These are phyloP conservation scores for Hymenoscyphus fraxineus DNA, from an alignment of 2,329 filamentous ascomycete species.

Conservation along the genomic window DNA sequence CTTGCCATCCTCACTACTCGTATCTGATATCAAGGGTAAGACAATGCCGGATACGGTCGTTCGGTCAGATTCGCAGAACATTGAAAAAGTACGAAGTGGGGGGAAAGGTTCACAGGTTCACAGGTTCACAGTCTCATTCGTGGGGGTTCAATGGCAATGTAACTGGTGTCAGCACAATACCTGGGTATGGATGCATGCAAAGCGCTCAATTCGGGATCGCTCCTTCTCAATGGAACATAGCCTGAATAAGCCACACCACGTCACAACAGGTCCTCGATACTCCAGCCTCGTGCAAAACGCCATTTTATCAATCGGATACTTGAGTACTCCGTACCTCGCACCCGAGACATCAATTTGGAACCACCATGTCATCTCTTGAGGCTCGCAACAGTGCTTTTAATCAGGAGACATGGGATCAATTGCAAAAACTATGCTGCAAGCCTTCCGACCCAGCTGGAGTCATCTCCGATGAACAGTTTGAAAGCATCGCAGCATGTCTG, in stretches of 20 bases:
- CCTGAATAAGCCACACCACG: background rate
- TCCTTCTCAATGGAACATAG: background rate
- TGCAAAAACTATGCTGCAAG: background rate
- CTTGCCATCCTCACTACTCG: background rate
- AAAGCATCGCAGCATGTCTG: slow-evolving; percentile 11
- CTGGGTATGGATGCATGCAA: background rate
- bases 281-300: background rate
- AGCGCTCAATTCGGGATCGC: background rate
- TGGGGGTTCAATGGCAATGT: background rate
- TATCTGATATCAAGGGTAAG: background rate
- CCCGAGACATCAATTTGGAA: background rate
- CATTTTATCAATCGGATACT: background rate
- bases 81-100: background rate
- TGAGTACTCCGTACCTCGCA: no score
- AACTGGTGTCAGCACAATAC: no score
- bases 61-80: background rate
- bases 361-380: background rate
- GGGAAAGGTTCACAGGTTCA: background rate
- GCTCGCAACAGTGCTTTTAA: background rate
- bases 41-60: background rate
- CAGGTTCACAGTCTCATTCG: background rate
- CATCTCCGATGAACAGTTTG: slow-evolving; percentile 7
- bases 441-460: background rate
- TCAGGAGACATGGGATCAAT: background rate
- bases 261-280: background rate